These are phyloP conservation scores for Malus asiatica DNA, from an alignment of 306 rosid species.

Conservation along the genomic window DNA sequence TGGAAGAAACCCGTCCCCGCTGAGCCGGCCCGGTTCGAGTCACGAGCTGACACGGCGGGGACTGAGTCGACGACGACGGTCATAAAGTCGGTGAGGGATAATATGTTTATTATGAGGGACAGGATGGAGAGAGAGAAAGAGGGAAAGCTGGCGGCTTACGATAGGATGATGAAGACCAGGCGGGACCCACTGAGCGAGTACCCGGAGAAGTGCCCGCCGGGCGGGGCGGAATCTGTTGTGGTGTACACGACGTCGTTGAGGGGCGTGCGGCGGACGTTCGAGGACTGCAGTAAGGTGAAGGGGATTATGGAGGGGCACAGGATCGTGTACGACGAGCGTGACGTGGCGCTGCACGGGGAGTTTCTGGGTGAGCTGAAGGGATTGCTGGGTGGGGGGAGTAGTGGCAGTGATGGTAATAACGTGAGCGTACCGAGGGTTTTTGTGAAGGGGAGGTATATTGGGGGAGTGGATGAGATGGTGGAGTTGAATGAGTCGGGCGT, in stretches of 20 bases:
- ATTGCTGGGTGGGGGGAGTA: conserved; percentile 28
- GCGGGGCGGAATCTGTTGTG: conserved; percentile 57
- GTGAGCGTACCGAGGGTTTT: conserved; percentile 55
- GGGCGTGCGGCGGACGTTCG: conserved; percentile 69
- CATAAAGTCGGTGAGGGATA: conserved; percentile 38
- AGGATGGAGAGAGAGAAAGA: conserved; percentile 56
- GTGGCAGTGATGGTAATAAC: neutral
- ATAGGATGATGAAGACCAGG: conserved; percentile 8
- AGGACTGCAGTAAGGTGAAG: conserved; percentile 59
- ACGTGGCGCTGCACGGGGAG: conserved; percentile 76
- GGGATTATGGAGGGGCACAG: conserved; percentile 48
- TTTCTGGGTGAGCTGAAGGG: conserved; percentile 55
- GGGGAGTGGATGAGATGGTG: conserved; percentile 55
- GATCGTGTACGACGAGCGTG: conserved; percentile 74
- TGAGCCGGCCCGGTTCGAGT: neutral
- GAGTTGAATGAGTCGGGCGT: conserved; percentile 63
- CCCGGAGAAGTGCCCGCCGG: conserved; percentile 73
- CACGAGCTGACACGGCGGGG: neutral
- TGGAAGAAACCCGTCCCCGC: neutral
- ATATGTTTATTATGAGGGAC: conserved; percentile 63
- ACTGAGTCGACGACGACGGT: neutral
- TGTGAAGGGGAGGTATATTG: conserved; percentile 76
- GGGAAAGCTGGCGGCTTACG: conserved; percentile 34
- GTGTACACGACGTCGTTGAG: conserved; percentile 83
- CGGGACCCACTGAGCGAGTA: conserved; percentile 51